Conservation (phyloP, 352 stramenopile species). For the Globisporangium spinosum region DNA sequence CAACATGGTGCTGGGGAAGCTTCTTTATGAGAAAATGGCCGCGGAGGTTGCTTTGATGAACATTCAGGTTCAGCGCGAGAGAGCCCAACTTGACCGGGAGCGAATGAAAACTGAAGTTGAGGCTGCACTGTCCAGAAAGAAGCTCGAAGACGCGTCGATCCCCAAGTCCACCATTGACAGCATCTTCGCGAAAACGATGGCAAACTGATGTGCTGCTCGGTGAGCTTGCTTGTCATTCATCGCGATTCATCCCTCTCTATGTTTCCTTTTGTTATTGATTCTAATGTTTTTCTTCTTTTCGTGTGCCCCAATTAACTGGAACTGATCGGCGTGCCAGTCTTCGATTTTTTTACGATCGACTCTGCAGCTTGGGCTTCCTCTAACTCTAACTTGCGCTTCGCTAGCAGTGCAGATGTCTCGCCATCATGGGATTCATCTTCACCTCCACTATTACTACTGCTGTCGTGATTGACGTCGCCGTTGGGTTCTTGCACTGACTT, state of each 20-base stretch:
- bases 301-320: slow-evolving; percentile 38
- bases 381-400: slow-evolving; percentile 66
- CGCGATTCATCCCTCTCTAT: slow-evolving; percentile 18
- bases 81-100: slow-evolving; percentile 23
- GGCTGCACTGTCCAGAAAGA: slow-evolving; percentile 28
- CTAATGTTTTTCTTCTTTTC: slow-evolving; percentile 10
- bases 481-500: slow-evolving; percentile 19
- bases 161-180: slow-evolving; percentile 23
- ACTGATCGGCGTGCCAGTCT: slow-evolving; percentile 66
- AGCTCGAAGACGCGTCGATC: slow-evolving; percentile 27
- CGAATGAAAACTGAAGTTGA: slow-evolving; percentile 32
- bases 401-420: slow-evolving; percentile 24
- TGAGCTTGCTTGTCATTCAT: slow-evolving; percentile 9
- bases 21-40: slow-evolving; percentile 19
- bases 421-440: slow-evolving; percentile 15
- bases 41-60: slow-evolving; percentile 18
- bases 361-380: slow-evolving; percentile 46
- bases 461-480: slow-evolving; percentile 7
- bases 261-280: slow-evolving; percentile 8
- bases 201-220: slow-evolving; percentile 3
- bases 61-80: slow-evolving; percentile 31
- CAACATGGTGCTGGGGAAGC: slow-evolving; percentile 21
- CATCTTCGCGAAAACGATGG: slow-evolving; percentile 17
- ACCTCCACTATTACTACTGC: slow-evolving; percentile 35
- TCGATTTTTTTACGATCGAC: slow-evolving; percentile 69